A percentile compares a stretch with the other conserved stretches of the same genome.
Conservation (phyloP, 2,329 filamentous ascomycete genomes). For the Fusarium pininemorale region DNA sequence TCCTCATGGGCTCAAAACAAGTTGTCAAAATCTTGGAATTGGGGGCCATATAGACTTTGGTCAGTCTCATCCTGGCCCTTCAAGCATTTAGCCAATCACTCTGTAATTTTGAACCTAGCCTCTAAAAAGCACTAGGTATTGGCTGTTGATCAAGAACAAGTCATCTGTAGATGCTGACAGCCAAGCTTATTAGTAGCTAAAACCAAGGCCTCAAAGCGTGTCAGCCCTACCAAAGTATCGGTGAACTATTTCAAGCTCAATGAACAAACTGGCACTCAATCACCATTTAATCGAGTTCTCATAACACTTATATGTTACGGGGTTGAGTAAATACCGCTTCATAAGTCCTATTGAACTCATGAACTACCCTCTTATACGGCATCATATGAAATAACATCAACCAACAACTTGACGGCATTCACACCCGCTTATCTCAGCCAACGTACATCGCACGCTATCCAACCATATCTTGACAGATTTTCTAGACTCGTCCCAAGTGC, state of each 20-base stretch:
- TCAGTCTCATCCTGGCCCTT: background rate
- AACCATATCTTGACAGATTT: conserved; percentile 14
- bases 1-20: background rate
- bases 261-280: background rate
- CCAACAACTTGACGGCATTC: background rate
- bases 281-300: background rate
- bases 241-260: background rate
- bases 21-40: background rate
- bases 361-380: background rate
- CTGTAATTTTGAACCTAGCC: background rate
- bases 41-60: background rate
- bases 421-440: conserved; percentile 20
- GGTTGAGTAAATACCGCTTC: background rate
- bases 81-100: background rate
- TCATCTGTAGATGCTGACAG: conserved; percentile 9
- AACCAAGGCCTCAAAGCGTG: background rate
- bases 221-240: conserved; percentile 1
- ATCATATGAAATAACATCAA: background rate
- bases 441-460: background rate
- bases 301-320: rapidly evolving
- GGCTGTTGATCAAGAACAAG: background rate
- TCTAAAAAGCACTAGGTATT: background rate
- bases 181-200: background rate
- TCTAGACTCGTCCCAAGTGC: background rate
- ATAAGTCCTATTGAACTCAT: background rate